Evolutionary conservation across 768 basidiomycete species (phyloP).

Genomic region (Lyophyllum decastes): DNA sequence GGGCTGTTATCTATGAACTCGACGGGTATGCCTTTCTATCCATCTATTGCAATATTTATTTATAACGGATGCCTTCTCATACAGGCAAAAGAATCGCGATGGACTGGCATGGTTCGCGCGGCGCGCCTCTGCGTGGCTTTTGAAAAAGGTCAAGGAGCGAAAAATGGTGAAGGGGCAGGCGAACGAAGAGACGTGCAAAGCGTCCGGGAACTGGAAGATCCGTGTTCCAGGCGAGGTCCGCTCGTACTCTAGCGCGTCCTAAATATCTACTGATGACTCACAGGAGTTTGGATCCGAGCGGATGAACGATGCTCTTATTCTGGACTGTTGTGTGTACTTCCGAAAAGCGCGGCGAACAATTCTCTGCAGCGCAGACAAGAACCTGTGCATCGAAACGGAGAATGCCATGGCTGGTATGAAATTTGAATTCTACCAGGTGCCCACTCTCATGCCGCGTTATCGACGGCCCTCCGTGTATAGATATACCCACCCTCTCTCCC

Average conservation of each 20-base stretch:
- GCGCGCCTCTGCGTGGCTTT: slow-evolving; percentile 68
- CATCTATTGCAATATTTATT: background rate
- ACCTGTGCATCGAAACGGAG: slow-evolving; percentile 57
- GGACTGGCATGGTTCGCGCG: slow-evolving; percentile 65
- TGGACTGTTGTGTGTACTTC: slow-evolving; percentile 77
- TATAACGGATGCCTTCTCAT: background rate
- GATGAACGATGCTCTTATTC: slow-evolving; percentile 68
- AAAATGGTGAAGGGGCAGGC: slow-evolving; percentile 61
- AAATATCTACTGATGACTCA: background rate
- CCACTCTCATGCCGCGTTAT: background rate
- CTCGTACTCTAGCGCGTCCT: background rate
- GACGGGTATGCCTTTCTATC: slow-evolving; percentile 51
- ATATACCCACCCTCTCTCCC: slow-evolving; percentile 38
- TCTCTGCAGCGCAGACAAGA: slow-evolving; percentile 70
- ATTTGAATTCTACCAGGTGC: slow-evolving; percentile 19
- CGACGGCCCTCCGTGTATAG: slow-evolving; percentile 19
- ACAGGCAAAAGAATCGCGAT: slow-evolving; percentile 49
- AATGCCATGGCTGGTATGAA: slow-evolving; percentile 27
- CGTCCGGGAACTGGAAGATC: slow-evolving; percentile 62
- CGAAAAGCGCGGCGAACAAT: slow-evolving; percentile 48
- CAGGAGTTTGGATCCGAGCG: slow-evolving; percentile 25
- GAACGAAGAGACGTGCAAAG: slow-evolving; percentile 61
- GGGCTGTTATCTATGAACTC: slow-evolving; percentile 74
- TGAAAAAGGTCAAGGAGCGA: slow-evolving; percentile 59
- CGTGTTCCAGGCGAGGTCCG: slow-evolving; percentile 47